A percentile compares a stretch with the other conserved stretches of the same genome.
These are phyloP conservation scores for Quercus tomentella DNA, from an alignment of 331 rosid species.

Conservation along the genomic window DNA sequence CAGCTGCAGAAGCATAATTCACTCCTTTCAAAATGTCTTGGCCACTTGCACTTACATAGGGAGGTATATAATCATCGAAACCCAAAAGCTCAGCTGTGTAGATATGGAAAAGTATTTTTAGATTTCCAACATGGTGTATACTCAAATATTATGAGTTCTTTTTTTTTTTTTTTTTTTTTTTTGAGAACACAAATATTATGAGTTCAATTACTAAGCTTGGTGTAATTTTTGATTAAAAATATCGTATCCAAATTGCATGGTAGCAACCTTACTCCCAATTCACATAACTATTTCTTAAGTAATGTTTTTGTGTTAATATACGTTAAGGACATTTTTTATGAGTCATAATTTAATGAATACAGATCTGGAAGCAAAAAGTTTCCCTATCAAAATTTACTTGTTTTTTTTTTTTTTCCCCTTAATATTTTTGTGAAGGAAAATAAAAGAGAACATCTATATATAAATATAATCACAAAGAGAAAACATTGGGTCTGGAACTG, in stretches of 20 bases:
- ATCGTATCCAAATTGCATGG: no score
- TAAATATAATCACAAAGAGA: no score
- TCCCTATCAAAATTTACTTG: no score
- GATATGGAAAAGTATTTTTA: neutral
- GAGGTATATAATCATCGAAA: conserved; percentile 42
- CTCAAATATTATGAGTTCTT: neutral
- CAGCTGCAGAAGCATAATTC: conserved; percentile 75
- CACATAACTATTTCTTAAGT: no score
- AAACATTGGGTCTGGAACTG: no score
- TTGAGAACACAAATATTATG: neutral
- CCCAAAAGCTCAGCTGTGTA: conserved; percentile 53
- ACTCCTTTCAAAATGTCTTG: conserved; percentile 53
- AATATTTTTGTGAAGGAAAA: neutral
- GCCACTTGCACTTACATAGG: conserved; percentile 44
- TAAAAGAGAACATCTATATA: neutral
- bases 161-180: no score
- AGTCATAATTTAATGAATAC: no score
- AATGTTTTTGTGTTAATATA: no score
- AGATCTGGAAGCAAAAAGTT: no score
- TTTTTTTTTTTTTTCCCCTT: neutral
- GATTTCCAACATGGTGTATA: neutral
- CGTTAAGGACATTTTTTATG: no score
- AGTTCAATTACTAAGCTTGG: neutral
- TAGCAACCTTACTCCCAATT: no score
- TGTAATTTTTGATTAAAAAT: no score